phyloP scores from a whole-genome alignment of 768 basidiomycete genomes.

The Lactarius trivialis region DNA sequence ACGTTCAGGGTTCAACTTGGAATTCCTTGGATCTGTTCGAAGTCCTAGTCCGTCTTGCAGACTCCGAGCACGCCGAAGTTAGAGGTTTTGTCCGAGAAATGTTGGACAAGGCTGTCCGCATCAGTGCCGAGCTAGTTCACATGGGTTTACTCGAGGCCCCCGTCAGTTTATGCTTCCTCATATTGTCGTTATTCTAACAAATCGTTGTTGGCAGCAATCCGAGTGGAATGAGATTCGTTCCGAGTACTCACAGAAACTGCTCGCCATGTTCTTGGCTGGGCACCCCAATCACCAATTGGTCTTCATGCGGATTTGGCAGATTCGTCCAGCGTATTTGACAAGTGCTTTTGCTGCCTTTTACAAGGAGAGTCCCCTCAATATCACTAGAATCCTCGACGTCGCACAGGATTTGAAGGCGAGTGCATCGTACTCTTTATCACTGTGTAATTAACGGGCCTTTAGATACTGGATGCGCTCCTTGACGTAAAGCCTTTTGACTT shows the following conservation, averaged over 20 bases:
- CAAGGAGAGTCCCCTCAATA: slow-evolving; percentile 85
- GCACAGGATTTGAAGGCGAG: slow-evolving; percentile 89
- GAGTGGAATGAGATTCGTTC: slow-evolving; percentile 82
- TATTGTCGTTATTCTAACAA: slow-evolving; percentile 14
- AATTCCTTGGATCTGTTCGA: slow-evolving; percentile 90
- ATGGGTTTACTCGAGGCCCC: slow-evolving; percentile 89
- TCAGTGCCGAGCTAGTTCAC: slow-evolving; percentile 89
- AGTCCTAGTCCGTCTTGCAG: slow-evolving; percentile 74
- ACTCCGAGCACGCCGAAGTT: slow-evolving; percentile 64
- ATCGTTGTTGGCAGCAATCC: slow-evolving; percentile 46
- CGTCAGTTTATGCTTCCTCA: slow-evolving; percentile 42
- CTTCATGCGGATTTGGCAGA: slow-evolving; percentile 95
- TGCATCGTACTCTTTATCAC: slow-evolving; percentile 6
- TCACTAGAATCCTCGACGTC: slow-evolving; percentile 90
- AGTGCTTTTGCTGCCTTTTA: slow-evolving; percentile 90
- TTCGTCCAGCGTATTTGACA: slow-evolving; percentile 78
- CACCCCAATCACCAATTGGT: slow-evolving; percentile 95
- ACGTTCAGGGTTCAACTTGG: slow-evolving; percentile 91
- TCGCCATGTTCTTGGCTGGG: slow-evolving; percentile 85
- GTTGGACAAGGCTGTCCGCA: slow-evolving; percentile 89
- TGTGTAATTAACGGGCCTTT: neutral
- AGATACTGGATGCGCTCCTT: slow-evolving; percentile 91
- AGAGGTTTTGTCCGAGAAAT: slow-evolving; percentile 78
- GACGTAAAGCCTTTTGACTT: slow-evolving; percentile 86
- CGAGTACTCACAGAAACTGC: slow-evolving; percentile 80